Conservation (phyloP, 73 alveolate species). For the Paraurostyla sp. region DNA sequence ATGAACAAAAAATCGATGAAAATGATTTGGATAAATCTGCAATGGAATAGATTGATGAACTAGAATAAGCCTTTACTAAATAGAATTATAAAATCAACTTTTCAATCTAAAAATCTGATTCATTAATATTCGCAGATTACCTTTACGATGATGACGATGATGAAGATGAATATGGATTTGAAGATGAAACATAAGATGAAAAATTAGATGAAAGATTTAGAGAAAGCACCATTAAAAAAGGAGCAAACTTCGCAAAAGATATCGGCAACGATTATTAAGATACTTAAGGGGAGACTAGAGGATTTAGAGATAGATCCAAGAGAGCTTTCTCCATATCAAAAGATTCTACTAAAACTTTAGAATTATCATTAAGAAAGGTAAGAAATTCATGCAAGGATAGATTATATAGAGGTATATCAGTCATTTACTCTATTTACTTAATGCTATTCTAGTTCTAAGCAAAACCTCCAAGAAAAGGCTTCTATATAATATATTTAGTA, state of each 20-base stretch:
- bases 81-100: background rate
- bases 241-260: background rate
- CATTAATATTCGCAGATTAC: constrained; percentile 35
- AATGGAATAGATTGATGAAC: background rate
- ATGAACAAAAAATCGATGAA: background rate
- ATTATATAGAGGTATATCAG: background rate
- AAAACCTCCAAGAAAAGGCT: constrained; percentile 42
- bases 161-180: constrained; percentile 31
- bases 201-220: background rate
- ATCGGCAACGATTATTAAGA: background rate
- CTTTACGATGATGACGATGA: constrained; percentile 50
- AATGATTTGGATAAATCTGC: background rate
- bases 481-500: background rate
- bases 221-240: background rate
- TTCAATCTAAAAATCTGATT: constrained; percentile 26
- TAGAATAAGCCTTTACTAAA: background rate
- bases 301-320: background rate
- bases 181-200: constrained; percentile 14
- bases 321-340: constrained; percentile 52
- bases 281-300: background rate
- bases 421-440: background rate
- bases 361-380: background rate
- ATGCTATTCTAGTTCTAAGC: background rate
- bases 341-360: constrained; percentile 11
- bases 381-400: constrained; percentile 2